Percentiles rank a stretch among this genome's conserved stretches.
Evolutionary conservation across 345 rosid species (phyloP).

Genomic region (Gossypium rotundifolium): DNA sequence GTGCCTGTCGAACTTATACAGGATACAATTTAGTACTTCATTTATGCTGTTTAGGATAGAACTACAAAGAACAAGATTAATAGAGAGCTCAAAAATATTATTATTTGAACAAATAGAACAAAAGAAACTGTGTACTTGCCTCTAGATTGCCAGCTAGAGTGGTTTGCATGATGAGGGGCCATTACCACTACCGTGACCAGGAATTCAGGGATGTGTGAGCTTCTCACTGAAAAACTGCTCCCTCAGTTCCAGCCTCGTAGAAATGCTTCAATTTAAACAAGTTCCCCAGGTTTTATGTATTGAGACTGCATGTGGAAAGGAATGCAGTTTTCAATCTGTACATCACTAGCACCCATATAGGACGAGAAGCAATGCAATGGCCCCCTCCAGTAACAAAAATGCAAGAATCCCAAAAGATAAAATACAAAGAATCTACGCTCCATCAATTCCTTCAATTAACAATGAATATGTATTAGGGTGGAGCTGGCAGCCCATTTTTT

Average conservation of each 20-base stretch:
- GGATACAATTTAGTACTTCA: not conserved
- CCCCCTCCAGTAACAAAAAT: not conserved
- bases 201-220: not conserved
- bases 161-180: not conserved
- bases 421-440: slow-evolving; percentile 18
- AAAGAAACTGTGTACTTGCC: slow-evolving; percentile 13
- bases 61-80: not conserved
- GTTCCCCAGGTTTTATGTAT: not conserved
- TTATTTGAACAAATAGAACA: not conserved
- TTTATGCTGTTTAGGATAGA: not conserved
- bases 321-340: not conserved
- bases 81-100: not conserved
- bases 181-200: not conserved
- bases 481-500: slow-evolving; percentile 48
- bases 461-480: slow-evolving; percentile 59
- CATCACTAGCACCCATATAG: not conserved
- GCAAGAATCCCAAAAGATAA: slow-evolving; percentile 1
- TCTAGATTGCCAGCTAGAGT: not conserved
- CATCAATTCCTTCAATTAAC: slow-evolving; percentile 56
- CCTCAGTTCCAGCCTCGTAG: not conserved
- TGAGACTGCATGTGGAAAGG: not conserved
- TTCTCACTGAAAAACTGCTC: slow-evolving; percentile 5
- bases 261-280: not conserved
- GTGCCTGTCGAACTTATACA: not conserved
- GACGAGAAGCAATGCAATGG: not conserved